Conservation (phyloP, 495 filamentous ascomycete genomes). For the Bathelium albidoporum region DNA sequence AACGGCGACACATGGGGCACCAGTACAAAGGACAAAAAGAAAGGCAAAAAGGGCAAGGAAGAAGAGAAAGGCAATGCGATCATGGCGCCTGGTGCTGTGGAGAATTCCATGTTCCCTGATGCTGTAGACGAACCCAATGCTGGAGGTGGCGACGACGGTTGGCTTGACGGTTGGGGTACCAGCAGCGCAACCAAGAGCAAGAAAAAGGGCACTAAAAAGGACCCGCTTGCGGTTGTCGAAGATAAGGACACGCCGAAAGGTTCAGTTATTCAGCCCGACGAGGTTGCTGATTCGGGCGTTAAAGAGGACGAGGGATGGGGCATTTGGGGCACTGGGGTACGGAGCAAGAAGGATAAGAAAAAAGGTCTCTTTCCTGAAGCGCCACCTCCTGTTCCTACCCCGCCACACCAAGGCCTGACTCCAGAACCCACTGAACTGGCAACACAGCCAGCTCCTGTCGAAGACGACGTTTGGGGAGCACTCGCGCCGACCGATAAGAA, state of each 20-base stretch:
- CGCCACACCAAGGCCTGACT: constrained; percentile 20
- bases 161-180: constrained; percentile 15
- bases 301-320: constrained; percentile 17
- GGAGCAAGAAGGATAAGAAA: constrained; percentile 26
- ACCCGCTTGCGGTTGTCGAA: constrained; percentile 17
- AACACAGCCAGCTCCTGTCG: constrained; percentile 16
- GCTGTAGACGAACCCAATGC: constrained; percentile 28
- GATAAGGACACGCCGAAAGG: constrained; percentile 11
- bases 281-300: constrained; percentile 19
- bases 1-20: constrained; percentile 15
- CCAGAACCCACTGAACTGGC: constrained; percentile 12
- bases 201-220: constrained; percentile 29
- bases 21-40: constrained; percentile 25
- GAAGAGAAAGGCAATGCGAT: constrained; percentile 13
- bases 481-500: constrained; percentile 10
- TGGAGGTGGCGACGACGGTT: constrained; percentile 24
- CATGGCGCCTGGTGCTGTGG: constrained; percentile 6
- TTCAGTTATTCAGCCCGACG: constrained; percentile 15
- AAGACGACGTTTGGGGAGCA: constrained; percentile 17
- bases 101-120: constrained; percentile 22
- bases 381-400: constrained; percentile 25
- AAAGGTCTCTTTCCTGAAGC: constrained; percentile 16
- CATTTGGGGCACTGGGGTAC: constrained; percentile 9
- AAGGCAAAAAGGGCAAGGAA: constrained; percentile 20
- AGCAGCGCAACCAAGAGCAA: constrained; percentile 30